Conservation (phyloP, 371 early-diverging fungal genomes). For the Rhizopus arrhizus region DNA sequence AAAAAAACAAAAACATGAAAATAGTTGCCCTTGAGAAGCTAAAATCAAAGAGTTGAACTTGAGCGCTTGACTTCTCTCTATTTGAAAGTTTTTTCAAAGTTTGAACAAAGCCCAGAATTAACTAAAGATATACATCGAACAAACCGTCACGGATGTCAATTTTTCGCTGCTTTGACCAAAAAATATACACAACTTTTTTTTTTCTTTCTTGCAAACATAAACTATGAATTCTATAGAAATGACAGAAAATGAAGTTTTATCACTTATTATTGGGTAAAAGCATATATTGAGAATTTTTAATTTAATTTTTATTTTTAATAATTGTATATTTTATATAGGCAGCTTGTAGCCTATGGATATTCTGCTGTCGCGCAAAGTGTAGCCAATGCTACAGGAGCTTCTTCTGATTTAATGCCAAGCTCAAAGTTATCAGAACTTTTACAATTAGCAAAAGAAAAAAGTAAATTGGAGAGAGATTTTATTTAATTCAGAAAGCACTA, state of each 20-base stretch:
- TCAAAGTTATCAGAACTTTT: conserved; percentile 55
- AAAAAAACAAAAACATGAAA: too few relatives aligned
- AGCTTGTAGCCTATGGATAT: conserved; percentile 67
- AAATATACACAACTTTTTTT: not conserved
- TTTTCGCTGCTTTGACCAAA: not conserved
- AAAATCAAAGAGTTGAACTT: too few relatives aligned
- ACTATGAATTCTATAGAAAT: conserved; percentile 31
- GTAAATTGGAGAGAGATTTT: conserved; percentile 25
- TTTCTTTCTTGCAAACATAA: not conserved
- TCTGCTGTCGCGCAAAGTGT: conserved; percentile 63
- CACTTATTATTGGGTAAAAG: conserved; percentile 58
- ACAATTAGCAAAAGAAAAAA: conserved; percentile 51
- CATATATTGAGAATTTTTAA: not conserved
- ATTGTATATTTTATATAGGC: conserved; percentile 36
- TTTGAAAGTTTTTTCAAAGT: too few relatives aligned
- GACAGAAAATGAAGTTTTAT: conserved; percentile 57
- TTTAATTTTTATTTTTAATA: not conserved
- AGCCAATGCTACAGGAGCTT: conserved; percentile 61
- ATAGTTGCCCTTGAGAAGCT: too few relatives aligned
- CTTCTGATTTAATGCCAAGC: conserved; percentile 54
- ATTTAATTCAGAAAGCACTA: not conserved
- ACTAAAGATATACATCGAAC: not conserved
- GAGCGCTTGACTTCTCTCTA: too few relatives aligned
- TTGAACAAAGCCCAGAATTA: too few relatives aligned
- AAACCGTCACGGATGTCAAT: not conserved